Evolutionary conservation across 176 grass and related monocot genomes (phyloP).

Genomic region (Saccharum officinarum): DNA sequence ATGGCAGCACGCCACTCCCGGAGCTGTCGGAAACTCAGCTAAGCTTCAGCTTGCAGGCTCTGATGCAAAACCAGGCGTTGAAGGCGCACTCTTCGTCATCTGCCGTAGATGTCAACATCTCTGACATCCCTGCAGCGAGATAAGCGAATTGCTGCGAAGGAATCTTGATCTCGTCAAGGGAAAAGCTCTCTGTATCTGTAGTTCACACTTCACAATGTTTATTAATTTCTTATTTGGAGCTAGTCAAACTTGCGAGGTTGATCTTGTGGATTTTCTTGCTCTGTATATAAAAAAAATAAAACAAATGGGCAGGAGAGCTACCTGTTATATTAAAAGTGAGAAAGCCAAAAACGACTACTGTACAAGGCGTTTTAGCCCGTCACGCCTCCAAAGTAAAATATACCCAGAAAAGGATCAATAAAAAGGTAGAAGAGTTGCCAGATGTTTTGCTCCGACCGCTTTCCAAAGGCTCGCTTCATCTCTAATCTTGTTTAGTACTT

Average conservation of each 20-base stretch:
- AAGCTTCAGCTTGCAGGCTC: neutral
- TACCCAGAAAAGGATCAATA: too few species aligned
- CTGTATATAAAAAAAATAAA: too few species aligned
- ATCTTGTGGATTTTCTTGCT: neutral
- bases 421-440: too few species aligned
- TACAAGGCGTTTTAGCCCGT: too few species aligned
- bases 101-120: constrained; percentile 26
- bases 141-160: neutral
- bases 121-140: constrained; percentile 1
- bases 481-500: too few species aligned
- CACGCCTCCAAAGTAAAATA: too few species aligned
- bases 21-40: constrained; percentile 24
- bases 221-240: neutral
- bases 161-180: neutral
- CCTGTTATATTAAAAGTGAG: too few species aligned
- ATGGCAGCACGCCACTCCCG: constrained; percentile 12
- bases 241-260: neutral
- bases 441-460: too few species aligned
- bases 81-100: neutral
- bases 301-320: too few species aligned
- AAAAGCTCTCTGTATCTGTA: neutral
- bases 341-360: too few species aligned
- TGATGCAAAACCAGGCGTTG: constrained; percentile 15
- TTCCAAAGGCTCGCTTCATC: too few species aligned
- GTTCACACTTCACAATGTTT: neutral